phyloP scores from a whole-genome alignment of 495 filamentous ascomycete species.

The Apiosordaria backusii region DNA sequence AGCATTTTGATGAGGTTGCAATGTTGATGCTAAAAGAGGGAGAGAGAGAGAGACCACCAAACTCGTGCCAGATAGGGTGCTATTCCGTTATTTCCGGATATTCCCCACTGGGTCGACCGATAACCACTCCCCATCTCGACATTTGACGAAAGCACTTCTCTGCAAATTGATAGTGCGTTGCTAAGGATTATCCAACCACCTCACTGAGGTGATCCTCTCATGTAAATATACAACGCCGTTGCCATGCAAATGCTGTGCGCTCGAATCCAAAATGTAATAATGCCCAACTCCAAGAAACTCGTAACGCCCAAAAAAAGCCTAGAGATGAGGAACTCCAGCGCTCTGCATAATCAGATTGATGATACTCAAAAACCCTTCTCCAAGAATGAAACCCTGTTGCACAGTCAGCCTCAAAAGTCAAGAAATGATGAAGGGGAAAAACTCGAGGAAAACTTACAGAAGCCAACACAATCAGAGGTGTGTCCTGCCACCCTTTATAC shows the following conservation, averaged over 20 bases:
- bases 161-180: no score
- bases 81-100: not conserved
- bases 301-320: not conserved
- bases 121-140: not conserved
- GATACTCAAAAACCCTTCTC: constrained; percentile 92
- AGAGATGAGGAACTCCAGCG: constrained; percentile 72
- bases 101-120: not conserved
- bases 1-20: not conserved
- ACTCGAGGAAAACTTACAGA: constrained; percentile 40
- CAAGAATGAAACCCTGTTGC: constrained; percentile 73
- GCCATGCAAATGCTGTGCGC: not conserved
- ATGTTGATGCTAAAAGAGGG: not conserved
- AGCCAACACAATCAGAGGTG: constrained; percentile 54
- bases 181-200: not conserved
- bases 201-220: no score
- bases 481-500: constrained; percentile 51
- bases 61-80: no score
- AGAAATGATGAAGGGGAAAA: not conserved
- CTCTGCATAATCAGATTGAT: constrained; percentile 83
- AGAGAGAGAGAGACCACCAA: not conserved
- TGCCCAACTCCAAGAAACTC: not conserved
- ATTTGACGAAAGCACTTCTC: no score
- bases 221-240: not conserved
- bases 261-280: not conserved
- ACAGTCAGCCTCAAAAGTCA: constrained; percentile 5